Base-by-base conservation (phyloP, 2,329 filamentous ascomycete genomes). In the Chrysosporium queenslandicum region DNA sequence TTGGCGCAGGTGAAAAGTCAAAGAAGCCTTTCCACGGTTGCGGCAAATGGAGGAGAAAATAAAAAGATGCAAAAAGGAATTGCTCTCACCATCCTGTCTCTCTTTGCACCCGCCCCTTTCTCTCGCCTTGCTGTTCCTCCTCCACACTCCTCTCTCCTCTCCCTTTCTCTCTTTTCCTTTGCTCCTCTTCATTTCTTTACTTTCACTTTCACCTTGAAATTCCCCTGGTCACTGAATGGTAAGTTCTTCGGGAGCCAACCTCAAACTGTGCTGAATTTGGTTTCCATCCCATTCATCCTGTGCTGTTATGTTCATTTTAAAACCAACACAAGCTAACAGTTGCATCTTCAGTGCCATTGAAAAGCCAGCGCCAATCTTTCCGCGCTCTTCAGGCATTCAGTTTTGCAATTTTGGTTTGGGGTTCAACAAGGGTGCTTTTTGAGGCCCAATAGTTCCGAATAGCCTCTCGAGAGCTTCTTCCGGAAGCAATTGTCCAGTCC, bases 361-460 rank as follows among this genome's bases (percentile, higher is more conserved):
- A 39, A 39, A 39, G 36, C 36, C 36, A 18, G 36, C 36, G 20
- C 14, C 20, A 2, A 7, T 7, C 7, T 14, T 39, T 18, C n/a
- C 20, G n/a, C 9, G 7, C 46, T 54, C 53, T 41, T 36, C 46
- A 36, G 32, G 39, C 32, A 46, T 54, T 37, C 42, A n/a, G 14
- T 9, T 36, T 20, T 16, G 9, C 36, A 16, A 39, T 39, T 39
- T 39, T 39, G 5, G 14, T 14, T 39, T 39, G 36, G 16, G 36
- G 36, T 39, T 20, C 36, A 14, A 9, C 2, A 14, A 20, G 36
- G 6, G 3, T 7, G 3, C n/a, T 34, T 20, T 39, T 20, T 30
- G 5, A 6, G 16, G 42, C 9, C 11, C 23, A 25, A 14, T 4
- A 30, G 9, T 9, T 20, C 9, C n/a, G 9, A 4, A 21, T 14